Evolutionary conservation across 768 basidiomycete species (phyloP), one percentile per base, ranked within the genome.

Genomic region (Leucocoprinus birnbaumii): DNA sequence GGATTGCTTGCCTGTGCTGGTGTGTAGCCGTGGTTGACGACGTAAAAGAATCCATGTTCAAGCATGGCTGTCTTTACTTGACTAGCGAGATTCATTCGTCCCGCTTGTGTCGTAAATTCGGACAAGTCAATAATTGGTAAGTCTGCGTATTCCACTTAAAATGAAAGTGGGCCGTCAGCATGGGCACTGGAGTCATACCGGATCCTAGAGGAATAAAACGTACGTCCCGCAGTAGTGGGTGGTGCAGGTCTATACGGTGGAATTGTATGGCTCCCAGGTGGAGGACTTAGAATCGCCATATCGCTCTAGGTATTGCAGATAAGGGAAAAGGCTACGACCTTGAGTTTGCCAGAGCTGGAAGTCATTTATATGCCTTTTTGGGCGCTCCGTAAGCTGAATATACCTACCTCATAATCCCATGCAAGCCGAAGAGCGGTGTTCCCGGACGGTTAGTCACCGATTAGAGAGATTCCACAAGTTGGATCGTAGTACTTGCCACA

Each of bases 91-190:
- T 60, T 60, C 0, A 62, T 58, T 10, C 75, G 73, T 3, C 69
- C 75, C 55, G 77, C 73, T 0, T 63, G 57, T 11, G 71, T 78
- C 1, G 58, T 47, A 1, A 68, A 71, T 47, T 70, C 66, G 7
- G 80, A 69, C 10, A 85, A 60, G 57, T 85, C 82, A 48, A 85
- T 74, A 51, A 79, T 69, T 1, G 79, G 70, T 13, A 86, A 73
- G 40, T 82, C 78, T 2, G 79, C 83, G 54, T 64, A 71, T 44
- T 72, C 71, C 60, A 73, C 66, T 70, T 31, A 5, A 31, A 31
- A 31, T 31, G 5, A 31, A 31, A 31, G 6, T 31, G 5, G 52
- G 25, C 27, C 14, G n/a, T 3, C 9, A 46, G 45, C 3, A 25
- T 46, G 4, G 13, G 21, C 2, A 3, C 43, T 24, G 10, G n/a